Evolutionary conservation across 2,329 filamentous ascomycete genomes (phyloP), one percentile per base, ranked within the genome.

Genomic region (Didymella exigua): DNA sequence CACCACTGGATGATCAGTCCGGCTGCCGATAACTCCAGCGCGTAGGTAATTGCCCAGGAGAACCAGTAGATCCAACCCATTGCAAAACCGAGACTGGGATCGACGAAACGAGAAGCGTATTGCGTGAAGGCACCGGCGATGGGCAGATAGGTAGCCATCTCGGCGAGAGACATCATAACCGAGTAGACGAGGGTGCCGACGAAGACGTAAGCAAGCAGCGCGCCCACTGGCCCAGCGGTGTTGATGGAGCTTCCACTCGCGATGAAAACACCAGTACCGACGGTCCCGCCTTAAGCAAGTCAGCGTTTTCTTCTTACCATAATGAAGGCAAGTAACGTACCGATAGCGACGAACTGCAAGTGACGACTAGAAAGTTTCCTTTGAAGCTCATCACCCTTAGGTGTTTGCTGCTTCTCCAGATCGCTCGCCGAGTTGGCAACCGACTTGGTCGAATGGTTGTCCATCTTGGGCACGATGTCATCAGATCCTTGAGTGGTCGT

Each of bases 11-110:
- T 89, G 51, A 92, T 89, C 42, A 91, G 77, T 5, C 88, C 89
- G 1, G 88, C 86, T 0, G 88, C 87, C 0, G 86, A 89, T 33
- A 92, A 79, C 69, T 93, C 89, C 8, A 91, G 82, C 0, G 88
- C 88, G 62, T 85, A 89, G 0, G 89, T 91, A 53, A 88, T 85
- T 16, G 86, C 81, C 88, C 87, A 93, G 31, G 83, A 87, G 69
- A 91, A 91, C 87, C 88, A 93, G 75, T 93, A 93, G 56, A 90
- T 86, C 89, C 89, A 93, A 18, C 90, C 89, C 82, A 92, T 89
- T 18, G 89, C 82, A 66, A 92, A 92, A 7, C 88, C 89, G 42
- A 91, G 78, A 51, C 86, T 86, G 10, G 85, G 86, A 67, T 90
- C 86, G 54, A 91, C 82, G 65, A 93, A 91, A 16, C 90, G 87